These are phyloP conservation scores for Suillus sp. DNA, from an alignment of 768 basidiomycete genomes.

Conservation along the genomic window DNA sequence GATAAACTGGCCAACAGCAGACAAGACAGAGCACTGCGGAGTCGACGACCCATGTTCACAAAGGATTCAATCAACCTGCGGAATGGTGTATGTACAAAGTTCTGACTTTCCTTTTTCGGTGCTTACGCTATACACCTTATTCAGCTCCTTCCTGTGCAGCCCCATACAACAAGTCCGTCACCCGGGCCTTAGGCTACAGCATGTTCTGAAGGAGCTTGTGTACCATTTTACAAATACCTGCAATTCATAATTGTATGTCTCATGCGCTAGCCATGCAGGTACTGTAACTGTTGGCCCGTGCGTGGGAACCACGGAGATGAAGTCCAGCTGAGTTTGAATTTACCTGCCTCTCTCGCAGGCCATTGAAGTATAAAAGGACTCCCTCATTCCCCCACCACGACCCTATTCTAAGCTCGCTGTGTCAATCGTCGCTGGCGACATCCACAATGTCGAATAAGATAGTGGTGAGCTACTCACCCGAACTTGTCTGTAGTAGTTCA, in stretches of 20 bases:
- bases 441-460: slow-evolving; percentile 92
- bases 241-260: background rate
- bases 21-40: slow-evolving; percentile 26
- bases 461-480: slow-evolving; percentile 88
- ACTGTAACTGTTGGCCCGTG: slow-evolving; percentile 39
- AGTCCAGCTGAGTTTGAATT: slow-evolving; percentile 45
- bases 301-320: slow-evolving; percentile 41
- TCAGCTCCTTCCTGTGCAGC: background rate
- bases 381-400: slow-evolving; percentile 35
- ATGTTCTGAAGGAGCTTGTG: background rate
- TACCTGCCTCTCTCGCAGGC: slow-evolving; percentile 38
- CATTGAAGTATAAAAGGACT: slow-evolving; percentile 45
- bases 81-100: background rate
- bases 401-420: slow-evolving; percentile 35
- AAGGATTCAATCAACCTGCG: background rate
- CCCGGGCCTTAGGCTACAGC: background rate
- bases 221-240: background rate
- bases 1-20: slow-evolving; percentile 39
- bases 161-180: background rate
- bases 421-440: slow-evolving; percentile 30
- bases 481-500: slow-evolving; percentile 58
- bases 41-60: slow-evolving; percentile 21
- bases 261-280: background rate
- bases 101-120: background rate
- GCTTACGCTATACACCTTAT: background rate